These are phyloP conservation scores for Pythium scleroteichum DNA, from an alignment of 352 stramenopile genomes.

Conservation along the genomic window DNA sequence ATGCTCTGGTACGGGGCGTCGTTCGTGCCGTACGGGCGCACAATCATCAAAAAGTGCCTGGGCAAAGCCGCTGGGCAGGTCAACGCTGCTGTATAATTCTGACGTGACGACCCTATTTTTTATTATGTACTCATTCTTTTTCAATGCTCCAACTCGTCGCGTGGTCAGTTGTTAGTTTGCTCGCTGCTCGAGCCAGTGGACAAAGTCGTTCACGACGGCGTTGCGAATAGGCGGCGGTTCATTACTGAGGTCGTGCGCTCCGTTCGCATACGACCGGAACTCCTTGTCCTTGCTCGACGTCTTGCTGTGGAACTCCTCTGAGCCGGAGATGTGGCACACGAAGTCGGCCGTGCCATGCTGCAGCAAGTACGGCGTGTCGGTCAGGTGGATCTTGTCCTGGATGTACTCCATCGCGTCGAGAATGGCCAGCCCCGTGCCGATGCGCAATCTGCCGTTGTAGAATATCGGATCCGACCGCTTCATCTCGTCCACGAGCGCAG, in stretches of 20 bases:
- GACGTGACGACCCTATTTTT: background rate
- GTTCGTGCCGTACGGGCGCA: conserved; percentile 78
- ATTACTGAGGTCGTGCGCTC: conserved; percentile 70
- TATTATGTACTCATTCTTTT: conserved; percentile 10
- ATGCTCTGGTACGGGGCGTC: conserved; percentile 87
- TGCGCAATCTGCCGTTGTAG: conserved; percentile 69
- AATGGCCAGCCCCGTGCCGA: conserved; percentile 73
- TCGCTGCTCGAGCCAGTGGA: conserved; percentile 64
- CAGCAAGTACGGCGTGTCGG: conserved; percentile 76
- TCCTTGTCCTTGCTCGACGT: conserved; percentile 67
- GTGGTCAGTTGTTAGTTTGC: background rate
- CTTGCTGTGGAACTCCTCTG: conserved; percentile 51
- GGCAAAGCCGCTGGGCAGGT: conserved; percentile 54
- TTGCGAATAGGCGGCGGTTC: conserved; percentile 66
- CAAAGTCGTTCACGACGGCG: conserved; percentile 67
- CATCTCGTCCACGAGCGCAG: conserved; percentile 48
- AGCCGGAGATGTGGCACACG: conserved; percentile 71
- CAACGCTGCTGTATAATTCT: conserved; percentile 20
- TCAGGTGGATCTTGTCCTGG: conserved; percentile 53
- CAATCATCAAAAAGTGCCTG: conserved; percentile 76
- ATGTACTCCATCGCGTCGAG: conserved; percentile 60
- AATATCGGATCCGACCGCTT: conserved; percentile 69
- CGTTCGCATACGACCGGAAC: conserved; percentile 61
- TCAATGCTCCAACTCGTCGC: too few relatives aligned
- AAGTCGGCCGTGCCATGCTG: conserved; percentile 71